Base-by-base conservation (phyloP, 208 protist genomes). In the Tritrichomonas foetus region DNA sequence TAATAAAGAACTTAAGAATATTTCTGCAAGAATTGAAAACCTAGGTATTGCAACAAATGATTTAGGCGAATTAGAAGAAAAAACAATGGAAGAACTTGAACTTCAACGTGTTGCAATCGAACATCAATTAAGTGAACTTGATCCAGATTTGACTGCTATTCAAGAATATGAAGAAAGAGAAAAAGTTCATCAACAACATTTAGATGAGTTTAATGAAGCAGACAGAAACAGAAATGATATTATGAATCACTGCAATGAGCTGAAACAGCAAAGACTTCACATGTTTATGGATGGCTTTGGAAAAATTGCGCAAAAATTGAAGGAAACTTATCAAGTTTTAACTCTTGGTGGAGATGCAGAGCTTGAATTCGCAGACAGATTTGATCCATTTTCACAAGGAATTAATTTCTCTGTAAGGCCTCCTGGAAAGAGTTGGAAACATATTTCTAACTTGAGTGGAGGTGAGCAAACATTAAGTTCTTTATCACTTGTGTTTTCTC, bases 401-500 rank as follows among this genome's bases (percentile, higher is more conserved):
- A 96, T 97, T 50, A 75, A 95, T 20, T 97, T 97, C 94, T 97
- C 97, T 93, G 99, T 99, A 0, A 96, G 99, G 16, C 99, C 99
- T 20, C 98, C 99, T 11, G 99, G 99, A 95, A 99, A 99, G 97
- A 98, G 97, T 94, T 99, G 99, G 99, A 99, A 99, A 96, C 98
- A 99, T 94, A 99, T 99, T 94, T 97, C 96, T 1, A 99, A 99
- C 96, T 96, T 99, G 0, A 99, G 98, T 61, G 99, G 99, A 53
- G 99, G 99, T 36, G 99, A 99, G 95, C 99, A 99, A 33, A 75
- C 95, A 3, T 44, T 96, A 36, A 93, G 82, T 50, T 95, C 93
- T n/a, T 49, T 96, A 5, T 84, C 95, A 44, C 53, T 96, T 3
- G 95, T 99, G 53, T 99, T 99, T 96, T 98, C 99, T 33, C 97